Evolutionary conservation across 2,329 filamentous ascomycete species (phyloP).

Genomic region (Periconia sp.): DNA sequence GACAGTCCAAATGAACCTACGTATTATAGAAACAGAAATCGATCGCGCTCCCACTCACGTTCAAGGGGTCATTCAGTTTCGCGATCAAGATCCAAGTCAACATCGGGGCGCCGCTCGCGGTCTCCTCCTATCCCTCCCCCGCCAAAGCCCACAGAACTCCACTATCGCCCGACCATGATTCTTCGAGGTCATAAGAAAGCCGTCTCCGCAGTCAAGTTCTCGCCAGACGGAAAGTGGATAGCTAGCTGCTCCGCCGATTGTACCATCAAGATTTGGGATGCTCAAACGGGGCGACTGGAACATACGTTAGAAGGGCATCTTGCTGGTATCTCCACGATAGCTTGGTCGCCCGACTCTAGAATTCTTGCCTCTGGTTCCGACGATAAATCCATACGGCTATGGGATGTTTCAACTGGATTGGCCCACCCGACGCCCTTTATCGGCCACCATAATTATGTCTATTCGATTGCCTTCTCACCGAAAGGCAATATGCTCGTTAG

Average conservation of each 20-base stretch:
- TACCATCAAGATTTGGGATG: slow-evolving; percentile 90
- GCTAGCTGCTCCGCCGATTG: slow-evolving; percentile 85
- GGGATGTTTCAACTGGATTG: slow-evolving; percentile 69
- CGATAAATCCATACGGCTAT: slow-evolving; percentile 93
- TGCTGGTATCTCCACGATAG: slow-evolving; percentile 85
- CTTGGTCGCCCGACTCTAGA: slow-evolving; percentile 90
- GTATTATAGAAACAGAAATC: slow-evolving; percentile 26
- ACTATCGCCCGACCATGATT: slow-evolving; percentile 70
- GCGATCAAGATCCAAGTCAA: slow-evolving; percentile 11
- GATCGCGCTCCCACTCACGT: slow-evolving; percentile 15
- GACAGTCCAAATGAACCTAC: slow-evolving; percentile 30
- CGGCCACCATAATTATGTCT: slow-evolving; percentile 96
- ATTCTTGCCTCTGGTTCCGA: slow-evolving; percentile 90
- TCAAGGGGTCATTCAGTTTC: slow-evolving; percentile 23
- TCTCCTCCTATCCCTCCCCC: slow-evolving; percentile 37
- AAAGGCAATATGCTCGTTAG: slow-evolving; percentile 97
- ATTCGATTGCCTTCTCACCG: slow-evolving; percentile 91
- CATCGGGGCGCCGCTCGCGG: slow-evolving; percentile 17
- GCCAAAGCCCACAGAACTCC: slow-evolving; percentile 59
- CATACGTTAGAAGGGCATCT: slow-evolving; percentile 92
- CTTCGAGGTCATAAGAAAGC: slow-evolving; percentile 77
- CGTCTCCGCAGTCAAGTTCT: slow-evolving; percentile 85
- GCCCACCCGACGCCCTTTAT: slow-evolving; percentile 64
- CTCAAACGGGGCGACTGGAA: slow-evolving; percentile 73
- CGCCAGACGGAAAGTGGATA: slow-evolving; percentile 85